Conservation (phyloP, 2,329 filamentous ascomycete genomes). For the Penicillium italicum region DNA sequence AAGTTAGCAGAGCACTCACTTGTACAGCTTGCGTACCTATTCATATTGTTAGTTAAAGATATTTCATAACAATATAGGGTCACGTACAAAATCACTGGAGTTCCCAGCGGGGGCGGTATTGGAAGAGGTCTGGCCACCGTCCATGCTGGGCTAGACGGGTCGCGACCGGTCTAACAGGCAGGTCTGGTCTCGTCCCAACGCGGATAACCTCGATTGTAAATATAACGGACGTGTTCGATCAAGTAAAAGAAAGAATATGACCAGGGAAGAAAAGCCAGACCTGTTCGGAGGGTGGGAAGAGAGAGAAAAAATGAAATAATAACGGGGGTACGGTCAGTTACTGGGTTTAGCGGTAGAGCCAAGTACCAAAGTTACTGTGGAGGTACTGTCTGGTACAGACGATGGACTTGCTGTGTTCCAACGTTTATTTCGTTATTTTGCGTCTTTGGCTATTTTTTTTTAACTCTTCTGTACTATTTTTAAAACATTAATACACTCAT, state of each 20-base stretch:
- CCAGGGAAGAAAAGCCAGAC: constrained; percentile 5
- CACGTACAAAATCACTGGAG: constrained; percentile 91
- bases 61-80: not conserved
- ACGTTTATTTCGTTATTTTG: too few species aligned
- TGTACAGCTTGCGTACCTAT: constrained; percentile 96
- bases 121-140: constrained; percentile 43
- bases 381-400: constrained; percentile 16
- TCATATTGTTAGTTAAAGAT: constrained; percentile 22
- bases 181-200: constrained; percentile 18
- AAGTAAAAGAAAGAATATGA: not conserved
- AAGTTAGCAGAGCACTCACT: constrained; percentile 65
- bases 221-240: constrained; percentile 1
- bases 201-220: constrained; percentile 1
- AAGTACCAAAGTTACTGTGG: constrained; percentile 23
- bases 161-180: constrained; percentile 39
- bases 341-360: constrained; percentile 20
- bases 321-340: constrained; percentile 10
- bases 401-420: not conserved
- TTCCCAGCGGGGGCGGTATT: constrained; percentile 61
- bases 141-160: constrained; percentile 45
- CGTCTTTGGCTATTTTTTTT: too few species aligned
- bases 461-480: too few species aligned
- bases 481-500: not conserved
- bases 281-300: constrained; percentile 7
- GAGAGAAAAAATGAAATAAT: constrained; percentile 12